These are phyloP conservation scores for Colletotrichum eremochloae DNA, from an alignment of 2,329 filamentous ascomycete genomes.

Conservation along the genomic window DNA sequence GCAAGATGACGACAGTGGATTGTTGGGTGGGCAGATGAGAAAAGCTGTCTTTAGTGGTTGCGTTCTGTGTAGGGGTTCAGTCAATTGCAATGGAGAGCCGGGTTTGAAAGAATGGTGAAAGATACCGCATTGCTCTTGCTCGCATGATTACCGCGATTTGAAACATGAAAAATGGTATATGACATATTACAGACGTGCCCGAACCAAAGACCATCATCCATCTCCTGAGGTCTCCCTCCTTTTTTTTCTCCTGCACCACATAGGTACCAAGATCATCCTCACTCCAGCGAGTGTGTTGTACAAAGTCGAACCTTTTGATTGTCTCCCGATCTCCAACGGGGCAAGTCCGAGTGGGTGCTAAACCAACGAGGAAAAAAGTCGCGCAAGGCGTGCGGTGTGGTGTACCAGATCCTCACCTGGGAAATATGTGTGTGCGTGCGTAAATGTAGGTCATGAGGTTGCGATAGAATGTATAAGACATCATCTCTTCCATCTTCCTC, in stretches of 20 bases:
- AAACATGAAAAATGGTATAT: constrained; percentile 38
- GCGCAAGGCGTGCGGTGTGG: constrained; percentile 6
- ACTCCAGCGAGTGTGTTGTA: constrained; percentile 33
- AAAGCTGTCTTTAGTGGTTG: not conserved
- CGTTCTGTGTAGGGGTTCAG: not conserved
- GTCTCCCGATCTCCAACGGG: not conserved
- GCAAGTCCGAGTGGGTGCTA: constrained; percentile 13
- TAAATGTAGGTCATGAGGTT: not conserved
- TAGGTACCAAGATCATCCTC: not conserved
- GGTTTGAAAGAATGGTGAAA: not conserved
- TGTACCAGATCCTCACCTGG: not conserved
- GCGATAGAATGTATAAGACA: constrained; percentile 9
- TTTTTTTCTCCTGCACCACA: not conserved
- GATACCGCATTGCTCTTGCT: not conserved
- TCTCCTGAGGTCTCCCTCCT: not conserved
- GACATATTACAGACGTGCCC: constrained; percentile 28
- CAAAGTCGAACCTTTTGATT: constrained; percentile 15
- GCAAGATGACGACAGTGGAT: not conserved
- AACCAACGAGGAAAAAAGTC: constrained; percentile 23
- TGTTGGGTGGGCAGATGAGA: not conserved
- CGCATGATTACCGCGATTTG: constrained; percentile 2
- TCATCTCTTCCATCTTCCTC: constrained; percentile 1
- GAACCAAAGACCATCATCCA: not conserved
- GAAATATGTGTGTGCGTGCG: constrained; percentile 5
- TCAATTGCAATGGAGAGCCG: not conserved